Evolutionary conservation across 352 stramenopile species (phyloP).

Genomic region (Pythium vanterpoolii): DNA sequence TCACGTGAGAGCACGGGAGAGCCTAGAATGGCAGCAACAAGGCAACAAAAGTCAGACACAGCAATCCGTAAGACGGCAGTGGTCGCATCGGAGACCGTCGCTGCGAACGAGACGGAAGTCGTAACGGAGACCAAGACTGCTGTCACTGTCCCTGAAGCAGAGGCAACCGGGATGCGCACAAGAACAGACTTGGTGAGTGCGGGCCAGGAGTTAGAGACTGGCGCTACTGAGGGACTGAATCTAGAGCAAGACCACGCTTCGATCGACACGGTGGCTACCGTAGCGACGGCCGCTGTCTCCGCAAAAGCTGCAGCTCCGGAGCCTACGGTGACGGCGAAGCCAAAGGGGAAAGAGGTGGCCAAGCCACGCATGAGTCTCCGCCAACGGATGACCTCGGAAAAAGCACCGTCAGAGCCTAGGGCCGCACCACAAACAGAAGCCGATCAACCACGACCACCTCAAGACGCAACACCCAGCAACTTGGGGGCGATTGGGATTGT

Average conservation of each 20-base stretch:
- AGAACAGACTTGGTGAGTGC: not conserved
- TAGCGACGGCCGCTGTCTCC: not conserved
- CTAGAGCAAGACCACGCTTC: too few relatives aligned
- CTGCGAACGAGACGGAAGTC: not conserved
- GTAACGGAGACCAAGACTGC: not conserved
- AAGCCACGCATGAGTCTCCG: conserved; percentile 2
- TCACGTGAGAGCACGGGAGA: not conserved
- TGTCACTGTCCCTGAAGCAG: not conserved
- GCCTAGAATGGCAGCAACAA: not conserved
- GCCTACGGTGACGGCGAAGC: not conserved
- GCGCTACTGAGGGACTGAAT: too few relatives aligned
- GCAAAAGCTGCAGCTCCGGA: not conserved
- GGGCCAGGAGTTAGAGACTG: too few relatives aligned
- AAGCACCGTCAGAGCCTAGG: not conserved
- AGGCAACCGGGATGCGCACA: not conserved
- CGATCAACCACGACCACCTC: not conserved
- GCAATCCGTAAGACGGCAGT: not conserved
- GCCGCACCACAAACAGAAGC: not conserved
- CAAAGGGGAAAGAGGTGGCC: not conserved
- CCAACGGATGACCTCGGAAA: not conserved
- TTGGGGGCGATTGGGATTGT: not conserved
- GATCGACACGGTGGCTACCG: too few relatives aligned
- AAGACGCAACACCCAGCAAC: not conserved
- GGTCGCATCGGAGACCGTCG: not conserved
- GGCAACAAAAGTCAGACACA: not conserved